Percentiles rank a stretch among this genome's conserved stretches.
Conservation (phyloP, 2,329 filamentous ascomycete genomes). For the Curvularia verruculosa region DNA sequence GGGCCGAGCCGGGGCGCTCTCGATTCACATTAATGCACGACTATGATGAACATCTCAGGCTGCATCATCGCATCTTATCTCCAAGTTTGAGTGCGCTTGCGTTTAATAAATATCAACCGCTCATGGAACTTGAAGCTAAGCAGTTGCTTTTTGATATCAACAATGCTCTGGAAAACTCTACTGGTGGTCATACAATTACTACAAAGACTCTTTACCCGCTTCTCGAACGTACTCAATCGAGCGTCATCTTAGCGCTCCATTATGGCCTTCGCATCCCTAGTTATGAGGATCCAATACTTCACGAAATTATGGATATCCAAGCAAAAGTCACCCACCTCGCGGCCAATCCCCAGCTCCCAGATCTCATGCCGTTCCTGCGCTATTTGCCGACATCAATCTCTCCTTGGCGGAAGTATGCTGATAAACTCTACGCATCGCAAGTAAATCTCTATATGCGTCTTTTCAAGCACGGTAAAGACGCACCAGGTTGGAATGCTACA, state of each 20-base stretch:
- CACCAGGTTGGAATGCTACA: constrained; percentile 16
- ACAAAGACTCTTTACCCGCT: constrained; percentile 14
- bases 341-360: constrained; percentile 18
- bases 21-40: constrained; percentile 20
- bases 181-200: constrained; percentile 7
- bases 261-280: constrained; percentile 16
- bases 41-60: constrained; percentile 18
- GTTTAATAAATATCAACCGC: constrained; percentile 10
- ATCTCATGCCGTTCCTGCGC: constrained; percentile 13
- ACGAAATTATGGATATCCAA: constrained; percentile 13
- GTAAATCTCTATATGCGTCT: constrained; percentile 15
- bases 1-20: constrained; percentile 14
- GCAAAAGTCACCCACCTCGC: constrained; percentile 14
- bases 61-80: constrained; percentile 16
- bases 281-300: constrained; percentile 12
- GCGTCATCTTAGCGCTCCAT: constrained; percentile 18
- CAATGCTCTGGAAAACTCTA: constrained; percentile 1
- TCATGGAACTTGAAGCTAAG: constrained; percentile 17
- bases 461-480: constrained; percentile 8
- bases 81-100: constrained; percentile 18
- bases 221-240: constrained; percentile 17
- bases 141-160: constrained; percentile 17
- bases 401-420: constrained; percentile 15
- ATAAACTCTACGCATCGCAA: constrained; percentile 15
- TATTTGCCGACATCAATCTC: constrained; percentile 10